phyloP scores from a whole-genome alignment of 2,329 filamentous ascomycete genomes.

The Coleophoma crateriformis region DNA sequence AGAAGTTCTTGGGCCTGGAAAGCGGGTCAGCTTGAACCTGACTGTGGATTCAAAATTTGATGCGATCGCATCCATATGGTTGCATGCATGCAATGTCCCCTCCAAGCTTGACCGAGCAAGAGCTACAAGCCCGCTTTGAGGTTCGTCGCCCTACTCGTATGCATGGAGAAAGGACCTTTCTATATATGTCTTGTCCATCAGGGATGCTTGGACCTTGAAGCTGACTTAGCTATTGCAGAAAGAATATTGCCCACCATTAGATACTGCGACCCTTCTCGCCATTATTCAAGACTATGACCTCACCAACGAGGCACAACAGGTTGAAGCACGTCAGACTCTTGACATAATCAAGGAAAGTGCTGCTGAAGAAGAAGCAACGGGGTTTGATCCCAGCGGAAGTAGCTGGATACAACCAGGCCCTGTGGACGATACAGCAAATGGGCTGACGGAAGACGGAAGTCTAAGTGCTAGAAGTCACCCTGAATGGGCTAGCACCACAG shows the following conservation, averaged over 20 bases:
- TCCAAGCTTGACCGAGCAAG: not conserved
- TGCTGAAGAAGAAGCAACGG: constrained; percentile 60
- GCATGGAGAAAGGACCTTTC: no score
- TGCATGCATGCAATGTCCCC: not conserved
- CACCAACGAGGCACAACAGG: constrained; percentile 40
- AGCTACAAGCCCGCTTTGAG: constrained; percentile 6
- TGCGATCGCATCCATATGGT: not conserved
- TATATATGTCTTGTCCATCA: no score
- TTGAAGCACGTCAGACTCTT: constrained; percentile 52
- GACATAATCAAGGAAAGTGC: constrained; percentile 62
- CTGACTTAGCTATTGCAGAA: constrained; percentile 37
- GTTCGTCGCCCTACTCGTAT: constrained; percentile 1
- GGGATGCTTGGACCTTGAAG: no score
- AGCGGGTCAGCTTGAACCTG: no score
- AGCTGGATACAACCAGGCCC: constrained; percentile 34
- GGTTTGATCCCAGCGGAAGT: constrained; percentile 74
- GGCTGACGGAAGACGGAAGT: constrained; percentile 10
- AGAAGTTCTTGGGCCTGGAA: no score
- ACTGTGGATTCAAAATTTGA: no score
- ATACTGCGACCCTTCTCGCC: constrained; percentile 71
- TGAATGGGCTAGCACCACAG: constrained; percentile 21
- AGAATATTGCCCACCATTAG: constrained; percentile 69
- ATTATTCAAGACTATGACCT: constrained; percentile 73
- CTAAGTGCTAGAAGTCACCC: constrained; percentile 14
- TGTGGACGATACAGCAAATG: constrained; percentile 6